phyloP scores from a whole-genome alignment of 176 grass and related monocot species.

The Microstegium vimineum region DNA sequence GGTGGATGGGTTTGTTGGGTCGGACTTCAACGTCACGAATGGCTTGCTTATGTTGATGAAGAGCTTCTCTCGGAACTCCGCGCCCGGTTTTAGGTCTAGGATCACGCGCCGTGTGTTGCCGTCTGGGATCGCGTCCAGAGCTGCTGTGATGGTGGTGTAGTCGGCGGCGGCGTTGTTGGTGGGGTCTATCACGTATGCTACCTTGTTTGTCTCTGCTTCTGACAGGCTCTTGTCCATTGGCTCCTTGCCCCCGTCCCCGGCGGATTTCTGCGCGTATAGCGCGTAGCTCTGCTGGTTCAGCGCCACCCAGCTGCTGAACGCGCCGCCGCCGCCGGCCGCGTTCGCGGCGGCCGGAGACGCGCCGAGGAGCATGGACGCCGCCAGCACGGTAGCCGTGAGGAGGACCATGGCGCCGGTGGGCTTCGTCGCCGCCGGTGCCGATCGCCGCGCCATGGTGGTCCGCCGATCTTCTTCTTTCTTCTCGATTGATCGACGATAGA shows the following conservation, averaged over 20 bases:
- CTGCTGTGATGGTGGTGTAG: conserved; percentile 36
- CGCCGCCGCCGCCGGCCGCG: background rate
- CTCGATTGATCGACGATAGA: too few species aligned
- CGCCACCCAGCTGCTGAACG: conserved; percentile 12
- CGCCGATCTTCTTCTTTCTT: too few species aligned
- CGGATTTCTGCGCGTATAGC: conserved; percentile 21
- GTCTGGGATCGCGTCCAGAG: conserved; percentile 10
- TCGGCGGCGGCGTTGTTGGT: conserved; percentile 4
- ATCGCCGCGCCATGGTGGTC: background rate
- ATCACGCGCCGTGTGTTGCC: conserved; percentile 33
- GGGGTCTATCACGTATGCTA: conserved; percentile 25
- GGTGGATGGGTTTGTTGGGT: background rate
- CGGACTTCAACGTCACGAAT: conserved; percentile 25
- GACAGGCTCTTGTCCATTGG: conserved; percentile 24
- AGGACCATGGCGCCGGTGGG: background rate
- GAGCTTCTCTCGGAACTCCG: conserved; percentile 48
- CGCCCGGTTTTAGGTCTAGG: conserved; percentile 33
- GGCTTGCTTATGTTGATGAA: conserved; percentile 32
- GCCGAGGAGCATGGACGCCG: background rate
- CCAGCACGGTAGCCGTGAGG: background rate
- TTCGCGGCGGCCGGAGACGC: background rate
- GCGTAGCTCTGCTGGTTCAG: conserved; percentile 31
- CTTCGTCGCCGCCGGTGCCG: too few species aligned
- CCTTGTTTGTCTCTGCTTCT: conserved; percentile 15
- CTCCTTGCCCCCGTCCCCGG: background rate